Base-by-base conservation (phyloP, 202 grass and related monocot species). In the Panicum hallii region DNA sequence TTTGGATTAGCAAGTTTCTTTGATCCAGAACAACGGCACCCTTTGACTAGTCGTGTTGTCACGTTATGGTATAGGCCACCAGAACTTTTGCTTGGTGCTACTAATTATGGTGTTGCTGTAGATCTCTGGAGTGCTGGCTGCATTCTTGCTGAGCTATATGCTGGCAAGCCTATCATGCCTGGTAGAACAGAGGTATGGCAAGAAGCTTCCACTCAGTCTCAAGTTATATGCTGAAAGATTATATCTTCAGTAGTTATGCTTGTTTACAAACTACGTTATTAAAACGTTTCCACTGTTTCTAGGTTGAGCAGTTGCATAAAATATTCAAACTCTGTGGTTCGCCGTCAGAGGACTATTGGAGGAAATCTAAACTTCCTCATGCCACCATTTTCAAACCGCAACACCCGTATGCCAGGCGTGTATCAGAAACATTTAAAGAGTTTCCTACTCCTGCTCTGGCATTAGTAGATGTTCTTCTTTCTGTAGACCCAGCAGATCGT, bases 281-380 rank as follows among this genome's bases (percentile, higher is more conserved):
- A 58, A 57, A 75, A 34, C 64, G 72, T 88, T 53, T 90, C 9
- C 38, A 23, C 73, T 76, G 87, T 93, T 74, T 89, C 49, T 84
- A 99, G 97, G 97, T 99, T 77, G 97, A 99, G 80, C 97, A 99
- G 67, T 85, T 99, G 58, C 97, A 99, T 81, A 99, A 99, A 89
- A 99, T 99, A 93, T 99, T 99, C 85, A 99, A 99, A 86, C 93
- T 99, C 22, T 97, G 93, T 76, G 97, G 97, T 86, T 99, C 97
- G 40, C 97, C 97, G 5, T 93, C 91, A 22, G 97, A 97, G 63
- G 93, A 99, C 67, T 99, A 97, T 74, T 99, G 97, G 97, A 97
- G 77, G 66, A 99, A 97, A 86, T 97, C 93, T 83, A 97, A 89
- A 82, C 84, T 99, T 84, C 97, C 97, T 7, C 93, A 99, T 93